Base-by-base conservation (phyloP, 257 asterid species). In the Ligustrum vulgare region DNA sequence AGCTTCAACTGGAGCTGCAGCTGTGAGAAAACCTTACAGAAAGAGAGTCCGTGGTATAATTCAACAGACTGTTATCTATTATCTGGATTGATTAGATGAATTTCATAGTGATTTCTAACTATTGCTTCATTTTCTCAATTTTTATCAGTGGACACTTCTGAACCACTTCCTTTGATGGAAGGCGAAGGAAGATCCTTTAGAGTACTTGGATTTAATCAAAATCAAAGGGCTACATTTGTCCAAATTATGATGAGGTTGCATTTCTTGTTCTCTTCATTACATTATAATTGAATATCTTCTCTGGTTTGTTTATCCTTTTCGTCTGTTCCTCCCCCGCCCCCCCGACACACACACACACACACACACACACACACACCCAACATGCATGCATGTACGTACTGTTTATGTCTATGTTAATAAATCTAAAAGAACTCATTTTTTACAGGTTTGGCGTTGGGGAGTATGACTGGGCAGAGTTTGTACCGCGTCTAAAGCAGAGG, bases 111-210 rank as follows among this genome's bases (percentile, higher is more conserved):
- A 35, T 47, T 63, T 69, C 36, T 82, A 72, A 84, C 23, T 6
- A 23, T 64, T 36, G 70, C 63, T 43, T 68, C 79, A 16, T 69
- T 75, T 81, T 80, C 67, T 76, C 33, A 23, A 41, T 74, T 49
- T 81, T 84, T 80, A 32, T 80, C 72, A 81, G 86, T 83, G 80
- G 98, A 92, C 54, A 33, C 94, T 70, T 82, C 93, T 67, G 97
- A 92, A 70, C 86, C 88, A 49, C 85, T 84, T 77, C 99, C 99
- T 77, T 83, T 92, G 81, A 91, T 94, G 98, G 99, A 92, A 88
- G 98, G 99, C 23, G 97, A 94, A 89, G 98, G 97, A 67, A 88
- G 87, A 83, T 88, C 92, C 71, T 88, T 92, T 75, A 89, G 98
- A 39, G 93, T 94, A 47, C 76, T 88, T 80, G 98, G 98, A 36